Conservation (phyloP, 179 eudicot genomes). For the Carnegiea gigantea region DNA sequence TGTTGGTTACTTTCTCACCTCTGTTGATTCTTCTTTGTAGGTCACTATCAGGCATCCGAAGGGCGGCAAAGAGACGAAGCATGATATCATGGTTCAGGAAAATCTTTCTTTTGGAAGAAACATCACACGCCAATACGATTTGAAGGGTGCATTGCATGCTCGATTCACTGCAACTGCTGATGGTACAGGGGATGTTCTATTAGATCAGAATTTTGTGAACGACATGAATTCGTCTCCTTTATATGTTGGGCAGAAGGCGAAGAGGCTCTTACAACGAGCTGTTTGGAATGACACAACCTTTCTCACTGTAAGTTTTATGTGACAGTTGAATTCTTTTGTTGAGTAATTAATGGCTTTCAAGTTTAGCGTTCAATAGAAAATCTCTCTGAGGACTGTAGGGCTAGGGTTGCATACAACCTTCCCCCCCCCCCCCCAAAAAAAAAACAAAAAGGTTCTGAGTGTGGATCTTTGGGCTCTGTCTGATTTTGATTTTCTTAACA, state of each 20-base stretch:
- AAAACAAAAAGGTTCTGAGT: too few relatives aligned
- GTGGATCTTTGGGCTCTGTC: too few relatives aligned
- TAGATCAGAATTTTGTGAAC: slow-evolving; percentile 89
- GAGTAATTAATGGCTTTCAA: too few relatives aligned
- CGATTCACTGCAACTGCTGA: slow-evolving; percentile 59
- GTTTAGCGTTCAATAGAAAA: too few relatives aligned
- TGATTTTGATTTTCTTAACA: too few relatives aligned
- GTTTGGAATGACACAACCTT: slow-evolving; percentile 91
- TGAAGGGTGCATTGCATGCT: slow-evolving; percentile 91
- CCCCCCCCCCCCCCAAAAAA: too few relatives aligned
- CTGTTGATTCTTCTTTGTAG: slow-evolving; percentile 34
- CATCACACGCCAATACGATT: slow-evolving; percentile 72
- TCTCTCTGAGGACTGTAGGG: too few relatives aligned
- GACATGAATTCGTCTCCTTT: slow-evolving; percentile 89
- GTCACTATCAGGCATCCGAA: slow-evolving; percentile 60
- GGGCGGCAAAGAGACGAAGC: slow-evolving; percentile 70
- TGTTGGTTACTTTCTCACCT: background rate
- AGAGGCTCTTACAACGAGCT: slow-evolving; percentile 76
- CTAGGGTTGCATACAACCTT: too few relatives aligned
- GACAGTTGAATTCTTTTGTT: background rate
- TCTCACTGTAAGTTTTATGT: slow-evolving; percentile 60
- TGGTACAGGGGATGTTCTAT: slow-evolving; percentile 77
- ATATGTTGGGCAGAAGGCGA: slow-evolving; percentile 65
- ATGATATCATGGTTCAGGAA: slow-evolving; percentile 92
- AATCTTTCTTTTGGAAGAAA: slow-evolving; percentile 76